These are phyloP conservation scores for Agaricales sp. DNA, from an alignment of 1,284 basidiomycete genomes.

Conservation along the genomic window DNA sequence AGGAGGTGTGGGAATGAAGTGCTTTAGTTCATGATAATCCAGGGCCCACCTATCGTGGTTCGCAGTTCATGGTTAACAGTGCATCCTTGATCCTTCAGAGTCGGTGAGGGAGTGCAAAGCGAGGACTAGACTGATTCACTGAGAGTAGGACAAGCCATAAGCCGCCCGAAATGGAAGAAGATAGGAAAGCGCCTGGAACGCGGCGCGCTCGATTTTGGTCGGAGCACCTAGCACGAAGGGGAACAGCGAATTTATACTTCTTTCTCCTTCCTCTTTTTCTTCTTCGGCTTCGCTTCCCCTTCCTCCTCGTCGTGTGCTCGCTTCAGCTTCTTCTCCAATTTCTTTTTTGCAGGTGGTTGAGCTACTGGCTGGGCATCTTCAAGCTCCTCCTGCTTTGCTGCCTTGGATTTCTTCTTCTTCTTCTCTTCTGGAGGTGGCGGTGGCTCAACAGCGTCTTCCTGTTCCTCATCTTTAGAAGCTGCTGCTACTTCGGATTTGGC, in stretches of 20 bases:
- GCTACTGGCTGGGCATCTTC: background rate
- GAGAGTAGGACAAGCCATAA: too few relatives aligned
- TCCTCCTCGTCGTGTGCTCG: constrained; percentile 28
- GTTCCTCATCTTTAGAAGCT: background rate
- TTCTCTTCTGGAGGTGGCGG: background rate
- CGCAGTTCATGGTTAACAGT: too few relatives aligned
- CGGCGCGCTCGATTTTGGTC: too few relatives aligned
- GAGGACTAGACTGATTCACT: too few relatives aligned
- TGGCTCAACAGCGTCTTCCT: background rate
- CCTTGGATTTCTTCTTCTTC: background rate
- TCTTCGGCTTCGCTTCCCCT: constrained; percentile 23
- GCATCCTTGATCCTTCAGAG: too few relatives aligned
- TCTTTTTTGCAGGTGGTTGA: background rate
- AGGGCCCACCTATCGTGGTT: too few relatives aligned
- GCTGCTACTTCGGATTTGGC: constrained; percentile 8
- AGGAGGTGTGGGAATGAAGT: too few relatives aligned
- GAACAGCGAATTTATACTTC: constrained; percentile 7
- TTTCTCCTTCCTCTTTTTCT: constrained; percentile 13
- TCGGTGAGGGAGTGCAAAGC: too few relatives aligned
- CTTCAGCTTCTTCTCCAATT: constrained; percentile 1
- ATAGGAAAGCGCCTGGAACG: too few relatives aligned
- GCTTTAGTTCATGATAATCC: too few relatives aligned
- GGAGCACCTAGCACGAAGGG: too few relatives aligned
- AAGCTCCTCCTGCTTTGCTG: background rate
- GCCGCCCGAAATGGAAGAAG: too few relatives aligned